phyloP scores from a whole-genome alignment of 768 basidiomycete genomes.

The Cystobasidium ongulense region DNA sequence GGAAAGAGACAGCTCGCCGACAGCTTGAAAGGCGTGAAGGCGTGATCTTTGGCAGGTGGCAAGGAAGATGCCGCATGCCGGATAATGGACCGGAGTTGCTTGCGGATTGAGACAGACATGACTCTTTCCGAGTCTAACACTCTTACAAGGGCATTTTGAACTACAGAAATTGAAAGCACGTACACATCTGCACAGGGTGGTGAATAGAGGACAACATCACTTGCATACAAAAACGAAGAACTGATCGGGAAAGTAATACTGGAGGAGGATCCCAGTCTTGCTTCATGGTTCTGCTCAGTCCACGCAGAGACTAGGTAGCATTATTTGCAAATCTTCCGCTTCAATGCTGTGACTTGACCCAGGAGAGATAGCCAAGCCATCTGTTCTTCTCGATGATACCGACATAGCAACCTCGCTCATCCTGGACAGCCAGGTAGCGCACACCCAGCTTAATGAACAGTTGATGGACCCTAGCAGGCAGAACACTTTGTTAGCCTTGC shows the following conservation, averaged over 20 bases:
- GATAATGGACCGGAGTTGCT: neutral
- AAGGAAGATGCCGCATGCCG: neutral
- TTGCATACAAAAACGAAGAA: too few relatives aligned
- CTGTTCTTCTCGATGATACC: conserved; percentile 86
- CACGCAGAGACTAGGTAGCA: too few relatives aligned
- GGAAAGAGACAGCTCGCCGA: neutral
- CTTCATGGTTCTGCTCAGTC: too few relatives aligned
- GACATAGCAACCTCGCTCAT: conserved; percentile 72
- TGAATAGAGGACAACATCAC: too few relatives aligned
- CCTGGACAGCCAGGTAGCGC: conserved; percentile 75
- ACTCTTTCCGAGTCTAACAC: too few relatives aligned
- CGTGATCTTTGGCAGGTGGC: neutral
- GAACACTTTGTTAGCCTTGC: neutral
- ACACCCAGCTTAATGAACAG: conserved; percentile 91
- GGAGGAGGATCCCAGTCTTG: too few relatives aligned
- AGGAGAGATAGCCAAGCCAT: conserved; percentile 19
- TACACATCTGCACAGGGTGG: too few relatives aligned
- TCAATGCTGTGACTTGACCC: conserved; percentile 5
- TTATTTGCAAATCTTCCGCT: neutral
- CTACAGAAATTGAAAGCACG: too few relatives aligned
- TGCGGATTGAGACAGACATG: neutral
- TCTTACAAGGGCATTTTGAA: too few relatives aligned
- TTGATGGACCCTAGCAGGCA: conserved; percentile 58
- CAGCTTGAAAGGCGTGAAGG: neutral
- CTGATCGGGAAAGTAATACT: too few relatives aligned